These are phyloP conservation scores for Trichoderma pleuroti DNA, from an alignment of 2,329 filamentous ascomycete genomes.

Conservation along the genomic window DNA sequence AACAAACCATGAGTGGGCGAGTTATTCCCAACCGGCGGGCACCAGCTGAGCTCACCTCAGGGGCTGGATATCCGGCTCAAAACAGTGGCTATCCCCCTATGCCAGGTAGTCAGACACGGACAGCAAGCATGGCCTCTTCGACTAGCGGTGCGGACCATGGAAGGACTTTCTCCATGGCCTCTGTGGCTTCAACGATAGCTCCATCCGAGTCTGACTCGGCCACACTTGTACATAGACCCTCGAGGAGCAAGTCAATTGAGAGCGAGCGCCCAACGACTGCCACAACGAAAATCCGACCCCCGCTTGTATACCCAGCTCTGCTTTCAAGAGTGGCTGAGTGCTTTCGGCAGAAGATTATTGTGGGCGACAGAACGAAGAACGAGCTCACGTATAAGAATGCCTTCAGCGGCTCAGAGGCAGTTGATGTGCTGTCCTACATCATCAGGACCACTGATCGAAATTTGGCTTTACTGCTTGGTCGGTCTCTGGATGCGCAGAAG, in stretches of 20 bases:
- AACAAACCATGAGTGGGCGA: conserved; percentile 91
- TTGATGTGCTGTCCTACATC: conserved; percentile 92
- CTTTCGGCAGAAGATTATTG: conserved; percentile 82
- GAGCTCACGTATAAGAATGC: conserved; percentile 95
- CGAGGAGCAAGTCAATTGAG: conserved; percentile 54
- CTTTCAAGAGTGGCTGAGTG: conserved; percentile 91
- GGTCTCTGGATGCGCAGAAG: conserved; percentile 93
- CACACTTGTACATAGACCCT: conserved; percentile 53
- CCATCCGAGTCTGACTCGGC: conserved; percentile 55
- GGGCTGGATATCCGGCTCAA: conserved; percentile 36
- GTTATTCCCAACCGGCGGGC: conserved; percentile 72
- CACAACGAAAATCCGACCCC: conserved; percentile 60
- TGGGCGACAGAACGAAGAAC: conserved; percentile 91
- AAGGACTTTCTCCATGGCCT: conserved; percentile 90
- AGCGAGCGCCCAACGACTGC: conserved; percentile 55
- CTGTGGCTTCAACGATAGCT: conserved; percentile 67
- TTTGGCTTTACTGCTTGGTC: conserved; percentile 81
- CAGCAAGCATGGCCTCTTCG: conserved; percentile 60
- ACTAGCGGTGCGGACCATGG: conserved; percentile 45
- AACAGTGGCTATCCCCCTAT: conserved; percentile 40
- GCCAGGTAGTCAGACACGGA: conserved; percentile 54
- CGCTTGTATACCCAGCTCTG: conserved; percentile 88
- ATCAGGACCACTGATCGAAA: conserved; percentile 97
- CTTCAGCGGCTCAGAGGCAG: conserved; percentile 92
- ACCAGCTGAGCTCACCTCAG: conserved; percentile 39